Evolutionary conservation across 306 rosid genomes (phyloP), one percentile per base, ranked within the genome.

Genomic region (Cucumis cinereus): DNA sequence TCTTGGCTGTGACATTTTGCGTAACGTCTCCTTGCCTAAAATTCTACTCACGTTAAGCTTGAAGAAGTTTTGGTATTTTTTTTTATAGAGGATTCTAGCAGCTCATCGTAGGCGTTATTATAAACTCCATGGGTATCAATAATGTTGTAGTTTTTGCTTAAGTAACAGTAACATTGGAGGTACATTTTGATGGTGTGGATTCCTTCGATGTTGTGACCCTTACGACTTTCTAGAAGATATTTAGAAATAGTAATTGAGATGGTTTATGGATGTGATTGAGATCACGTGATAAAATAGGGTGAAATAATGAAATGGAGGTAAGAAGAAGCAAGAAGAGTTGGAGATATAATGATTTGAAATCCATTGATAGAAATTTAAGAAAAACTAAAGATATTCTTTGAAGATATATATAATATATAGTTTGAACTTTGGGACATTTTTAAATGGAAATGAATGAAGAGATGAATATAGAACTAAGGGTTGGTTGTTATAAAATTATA

Each of bases 101-200:
- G 40, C 6, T 83, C 83, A 6, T 83, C 87, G 2, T 81, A 86
- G 15, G 35, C 63, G 9, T 81, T 83, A 43, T 43, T 9, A 43
- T 43, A 11, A 6, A 0, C n/a, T 0, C 4, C 40, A 6, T 63
- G 16, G 14, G 70, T 11, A 35, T 38, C 20, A 19, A 13, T 43
- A 10, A 6, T 43, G 15, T 43, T 43, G 12, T 43, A 40, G 2
- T 15, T 49, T 49, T 49, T 6, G n/a, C 19, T 82, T 12, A 87
- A 72, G 81, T 83, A 87, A 47, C 88, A 88, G 11, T 66, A 81
- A 0, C 16, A 78, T 52, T 81, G 28, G 0, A 87, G 83, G 81
- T 85, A 79, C 4, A 52, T 64, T 23, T 81, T 85, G 71, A 87
- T 81, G 20, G 77, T 63, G 4, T 8, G 43, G 58, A 81, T 69